Conservation (phyloP, 768 basidiomycete genomes). For the Tricholomella constricta region DNA sequence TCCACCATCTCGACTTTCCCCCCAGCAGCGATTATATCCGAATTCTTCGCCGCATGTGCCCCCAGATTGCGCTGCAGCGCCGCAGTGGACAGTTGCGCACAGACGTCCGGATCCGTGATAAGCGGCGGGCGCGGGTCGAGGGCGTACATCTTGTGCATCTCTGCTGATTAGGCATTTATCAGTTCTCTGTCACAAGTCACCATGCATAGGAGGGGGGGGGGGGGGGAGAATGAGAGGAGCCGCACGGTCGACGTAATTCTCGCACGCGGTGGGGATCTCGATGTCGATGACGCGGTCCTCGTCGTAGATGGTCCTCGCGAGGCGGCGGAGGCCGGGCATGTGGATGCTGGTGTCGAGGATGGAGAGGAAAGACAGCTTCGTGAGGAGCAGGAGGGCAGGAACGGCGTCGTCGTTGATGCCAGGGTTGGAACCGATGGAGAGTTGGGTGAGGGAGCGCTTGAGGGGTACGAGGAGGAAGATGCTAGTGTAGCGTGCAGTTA, state of each 20-base stretch:
- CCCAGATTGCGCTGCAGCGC: constrained; percentile 59
- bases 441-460: constrained; percentile 51
- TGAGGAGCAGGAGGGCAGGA: constrained; percentile 52
- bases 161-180: constrained; percentile 28
- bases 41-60: constrained; percentile 53
- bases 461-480: constrained; percentile 59
- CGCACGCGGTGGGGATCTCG: constrained; percentile 55
- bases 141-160: constrained; percentile 48
- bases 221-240: background rate
- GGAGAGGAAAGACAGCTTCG: constrained; percentile 49
- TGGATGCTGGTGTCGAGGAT: constrained; percentile 54
- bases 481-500: constrained; percentile 31
- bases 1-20: constrained; percentile 50
- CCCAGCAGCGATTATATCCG: constrained; percentile 45
- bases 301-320: constrained; percentile 39
- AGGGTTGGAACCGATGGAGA: constrained; percentile 55
- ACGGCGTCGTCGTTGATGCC: constrained; percentile 57
- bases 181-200: background rate
- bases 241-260: constrained; percentile 56
- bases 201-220: too few relatives aligned
- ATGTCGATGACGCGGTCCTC: constrained; percentile 47
- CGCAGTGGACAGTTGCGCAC: constrained; percentile 41
- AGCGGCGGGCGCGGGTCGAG: constrained; percentile 50
- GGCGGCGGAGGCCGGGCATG: constrained; percentile 59
- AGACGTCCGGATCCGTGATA: constrained; percentile 43